phyloP scores from a whole-genome alignment of 2,329 filamentous ascomycete species.

The Aspergillus unguis region DNA sequence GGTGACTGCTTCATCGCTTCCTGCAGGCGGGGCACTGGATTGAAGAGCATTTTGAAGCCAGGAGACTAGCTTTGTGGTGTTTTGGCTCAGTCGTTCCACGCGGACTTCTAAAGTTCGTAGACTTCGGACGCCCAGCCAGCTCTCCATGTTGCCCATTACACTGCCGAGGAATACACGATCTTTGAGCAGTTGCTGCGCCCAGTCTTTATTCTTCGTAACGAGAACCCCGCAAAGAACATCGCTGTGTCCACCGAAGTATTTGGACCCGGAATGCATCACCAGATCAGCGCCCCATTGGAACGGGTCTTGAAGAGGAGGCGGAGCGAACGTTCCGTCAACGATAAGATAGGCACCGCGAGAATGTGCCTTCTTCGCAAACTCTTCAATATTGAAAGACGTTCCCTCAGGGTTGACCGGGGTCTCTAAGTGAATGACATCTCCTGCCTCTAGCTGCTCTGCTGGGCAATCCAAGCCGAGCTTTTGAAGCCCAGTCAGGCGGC shows the following conservation, averaged over 20 bases:
- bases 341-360: slow-evolving; percentile 69
- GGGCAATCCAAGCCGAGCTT: slow-evolving; percentile 69
- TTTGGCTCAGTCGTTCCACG: slow-evolving; percentile 71
- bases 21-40: slow-evolving; percentile 35
- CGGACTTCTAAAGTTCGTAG: slow-evolving; percentile 81
- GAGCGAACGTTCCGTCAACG: slow-evolving; percentile 89
- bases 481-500: slow-evolving; percentile 71
- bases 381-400: slow-evolving; percentile 68
- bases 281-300: slow-evolving; percentile 78
- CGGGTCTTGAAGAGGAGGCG: slow-evolving; percentile 83
- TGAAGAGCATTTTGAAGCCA: slow-evolving; percentile 63
- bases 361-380: slow-evolving; percentile 71
- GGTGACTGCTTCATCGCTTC: slow-evolving; percentile 46
- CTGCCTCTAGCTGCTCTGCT: slow-evolving; percentile 63
- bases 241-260: slow-evolving; percentile 94
- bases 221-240: slow-evolving; percentile 89
- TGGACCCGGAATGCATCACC: slow-evolving; percentile 89
- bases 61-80: slow-evolving; percentile 63
- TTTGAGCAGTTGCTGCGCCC: slow-evolving; percentile 57
- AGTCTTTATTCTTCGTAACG: slow-evolving; percentile 57
- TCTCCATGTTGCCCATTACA: slow-evolving; percentile 85
- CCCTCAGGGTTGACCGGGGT: slow-evolving; percentile 92
- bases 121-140: slow-evolving; percentile 86
- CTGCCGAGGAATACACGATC: slow-evolving; percentile 77
- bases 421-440: slow-evolving; percentile 87